phyloP scores from a whole-genome alignment of 2,329 filamentous ascomycete species.

The Beauveria brongniartii region DNA sequence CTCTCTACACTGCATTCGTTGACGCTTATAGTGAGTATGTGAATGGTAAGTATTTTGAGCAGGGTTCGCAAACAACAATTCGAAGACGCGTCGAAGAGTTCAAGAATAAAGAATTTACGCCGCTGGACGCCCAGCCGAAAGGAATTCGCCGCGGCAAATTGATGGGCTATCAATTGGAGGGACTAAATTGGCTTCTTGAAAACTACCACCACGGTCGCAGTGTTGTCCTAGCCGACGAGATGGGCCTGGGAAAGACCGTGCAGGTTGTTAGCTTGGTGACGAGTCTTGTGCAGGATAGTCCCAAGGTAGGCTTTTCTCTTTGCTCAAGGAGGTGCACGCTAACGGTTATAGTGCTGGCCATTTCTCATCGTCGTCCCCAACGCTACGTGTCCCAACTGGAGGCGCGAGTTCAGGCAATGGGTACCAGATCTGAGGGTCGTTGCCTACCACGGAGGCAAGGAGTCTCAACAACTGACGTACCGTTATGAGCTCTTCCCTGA shows the following conservation, averaged over 20 bases:
- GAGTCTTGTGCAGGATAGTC: slow-evolving; percentile 58
- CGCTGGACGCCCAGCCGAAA: slow-evolving; percentile 64
- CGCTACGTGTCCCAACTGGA: slow-evolving; percentile 95
- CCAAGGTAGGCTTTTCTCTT: slow-evolving; percentile 30
- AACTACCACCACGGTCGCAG: slow-evolving; percentile 79
- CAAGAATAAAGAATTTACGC: slow-evolving; percentile 57
- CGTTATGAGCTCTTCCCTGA: slow-evolving; percentile 78
- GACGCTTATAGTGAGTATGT: slow-evolving; percentile 83
- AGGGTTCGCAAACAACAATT: slow-evolving; percentile 50
- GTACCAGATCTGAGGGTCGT: slow-evolving; percentile 78
- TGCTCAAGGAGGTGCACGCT: background rate
- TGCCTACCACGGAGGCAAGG: slow-evolving; percentile 77
- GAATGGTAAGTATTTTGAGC: slow-evolving; percentile 61
- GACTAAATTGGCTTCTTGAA: slow-evolving; percentile 89
- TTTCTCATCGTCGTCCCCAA: slow-evolving; percentile 93
- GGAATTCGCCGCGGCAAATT: slow-evolving; percentile 69
- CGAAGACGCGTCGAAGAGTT: slow-evolving; percentile 60
- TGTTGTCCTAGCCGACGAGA: slow-evolving; percentile 90
- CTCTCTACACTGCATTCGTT: slow-evolving; percentile 71
- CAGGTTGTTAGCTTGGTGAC: slow-evolving; percentile 81
- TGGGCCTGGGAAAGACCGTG: slow-evolving; percentile 96
- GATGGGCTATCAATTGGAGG: slow-evolving; percentile 90
- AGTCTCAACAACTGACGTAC: slow-evolving; percentile 67
- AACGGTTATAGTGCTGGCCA: slow-evolving; percentile 58
- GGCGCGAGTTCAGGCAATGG: slow-evolving; percentile 92